Evolutionary conservation across 306 rosid genomes (phyloP).

Genomic region (Lupinus albus): DNA sequence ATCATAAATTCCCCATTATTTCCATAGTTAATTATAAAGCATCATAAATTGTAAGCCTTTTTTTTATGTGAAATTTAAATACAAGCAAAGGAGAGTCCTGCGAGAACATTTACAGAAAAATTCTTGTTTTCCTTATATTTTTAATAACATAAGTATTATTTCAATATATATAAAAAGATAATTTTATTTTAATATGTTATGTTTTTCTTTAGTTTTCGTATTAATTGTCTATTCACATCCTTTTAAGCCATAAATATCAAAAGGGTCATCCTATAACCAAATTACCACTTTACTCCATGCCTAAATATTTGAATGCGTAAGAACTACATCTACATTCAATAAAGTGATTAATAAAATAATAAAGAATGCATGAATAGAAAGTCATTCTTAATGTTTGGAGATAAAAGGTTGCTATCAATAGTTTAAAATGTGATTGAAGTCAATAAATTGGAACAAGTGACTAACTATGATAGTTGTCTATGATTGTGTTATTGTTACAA

Average conservation of each 20-base stretch:
- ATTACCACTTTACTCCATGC: conserved; percentile 1
- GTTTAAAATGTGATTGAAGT: conserved; percentile 26
- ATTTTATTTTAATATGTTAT: no score
- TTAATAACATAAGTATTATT: no score
- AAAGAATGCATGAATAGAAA: neutral
- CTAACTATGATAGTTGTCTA: conserved; percentile 11
- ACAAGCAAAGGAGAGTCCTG: neutral
- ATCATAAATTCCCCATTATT: no score
- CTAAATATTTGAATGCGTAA: conserved; percentile 1
- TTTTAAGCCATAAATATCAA: neutral
- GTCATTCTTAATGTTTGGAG: conserved; percentile 17
- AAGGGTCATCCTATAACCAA: conserved; percentile 3
- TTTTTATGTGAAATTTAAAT: neutral
- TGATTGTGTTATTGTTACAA: conserved; percentile 33
- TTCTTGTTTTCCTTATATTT: no score
- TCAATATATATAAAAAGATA: no score
- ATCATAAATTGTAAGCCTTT: neutral
- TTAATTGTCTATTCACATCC: neutral
- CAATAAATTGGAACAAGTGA: conserved; percentile 15
- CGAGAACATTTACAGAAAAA: no score
- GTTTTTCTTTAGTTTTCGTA: no score
- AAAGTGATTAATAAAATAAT: conserved; percentile 12
- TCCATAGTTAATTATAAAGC: no score
- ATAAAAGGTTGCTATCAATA: conserved; percentile 26
- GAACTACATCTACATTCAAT: neutral